Base-by-base conservation (phyloP, 2,329 filamentous ascomycete species). In the Apiospora rasikravindrae region DNA sequence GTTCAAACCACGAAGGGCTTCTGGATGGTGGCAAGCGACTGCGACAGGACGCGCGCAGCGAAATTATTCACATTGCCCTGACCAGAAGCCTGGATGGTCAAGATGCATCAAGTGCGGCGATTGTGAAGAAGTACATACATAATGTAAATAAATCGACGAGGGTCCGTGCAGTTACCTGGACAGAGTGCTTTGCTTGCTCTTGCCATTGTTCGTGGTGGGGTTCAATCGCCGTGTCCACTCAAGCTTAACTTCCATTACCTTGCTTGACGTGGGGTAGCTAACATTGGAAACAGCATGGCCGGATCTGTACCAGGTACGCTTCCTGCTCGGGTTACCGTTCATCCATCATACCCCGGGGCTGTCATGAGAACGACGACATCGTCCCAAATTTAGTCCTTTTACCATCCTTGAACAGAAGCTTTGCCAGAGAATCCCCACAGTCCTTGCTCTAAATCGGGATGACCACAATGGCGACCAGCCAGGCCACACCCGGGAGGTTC, bases 401-500 rank as follows among this genome's bases (percentile, higher is more conserved):
- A n/a, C 16, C 22, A 14, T 14, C 40, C 57, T 24, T 33, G 57
- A 40, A 13, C 33, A 8, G n/a, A 13, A 10, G 45, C 8, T n/a
- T 1, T 4, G 6, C 22, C 22, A 11, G 26, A 61, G 10, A 64
- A 4, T 2, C 3, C 29, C 29, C 14, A 14, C 2, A 57, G 13
- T 7, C 2, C 14, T 7, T 5, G 1, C 14, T 7, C 24, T 7
- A 16, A 16, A 8, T 40, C 10, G 33, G 10, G 26, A 40, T 22
- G 29, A 49, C 47, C 24, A 44, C 44, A 22, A 69, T 51, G 69
- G 64, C 69, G 40, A 33, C 69, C 5, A n/a, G 4, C 29, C 57
- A 64, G 16, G 61, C 44, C 24, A 33, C 69, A 37, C 5, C 37
- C 2, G 66, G 72, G 29, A 66, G 70, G 26, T 79, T 82, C 69